A percentile compares a stretch with the other conserved stretches of the same genome.
Evolutionary conservation across 352 stramenopile species (phyloP).

Genomic region (Globisporangium takayamanum): DNA sequence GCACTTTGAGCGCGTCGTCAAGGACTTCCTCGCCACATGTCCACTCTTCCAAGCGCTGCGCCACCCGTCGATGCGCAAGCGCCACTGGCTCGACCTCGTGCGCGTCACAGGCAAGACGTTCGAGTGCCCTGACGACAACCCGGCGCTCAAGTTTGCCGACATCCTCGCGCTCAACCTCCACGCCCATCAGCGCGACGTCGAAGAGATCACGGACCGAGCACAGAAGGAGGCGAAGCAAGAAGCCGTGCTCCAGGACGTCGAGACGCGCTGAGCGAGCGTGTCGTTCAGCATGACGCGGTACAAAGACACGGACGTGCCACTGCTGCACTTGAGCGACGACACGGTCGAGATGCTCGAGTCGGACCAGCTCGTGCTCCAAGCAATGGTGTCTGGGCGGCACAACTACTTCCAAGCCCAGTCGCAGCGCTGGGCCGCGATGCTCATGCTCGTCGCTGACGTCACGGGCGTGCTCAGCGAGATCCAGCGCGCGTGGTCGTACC

Average conservation of each 20-base stretch:
- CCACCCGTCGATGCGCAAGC: slow-evolving; percentile 64
- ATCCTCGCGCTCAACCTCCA: slow-evolving; percentile 84
- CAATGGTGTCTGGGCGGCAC: slow-evolving; percentile 81
- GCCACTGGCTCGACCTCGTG: slow-evolving; percentile 71
- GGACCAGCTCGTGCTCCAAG: slow-evolving; percentile 92
- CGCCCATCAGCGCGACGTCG: slow-evolving; percentile 71
- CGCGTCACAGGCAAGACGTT: slow-evolving; percentile 47
- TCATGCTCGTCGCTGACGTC: slow-evolving; percentile 82
- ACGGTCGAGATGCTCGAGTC: slow-evolving; percentile 93
- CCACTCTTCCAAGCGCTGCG: slow-evolving; percentile 73
- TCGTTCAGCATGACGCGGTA: slow-evolving; percentile 82
- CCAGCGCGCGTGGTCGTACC: slow-evolving; percentile 93
- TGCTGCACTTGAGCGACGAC: slow-evolving; percentile 90
- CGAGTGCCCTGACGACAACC: slow-evolving; percentile 63
- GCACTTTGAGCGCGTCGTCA: slow-evolving; percentile 70
- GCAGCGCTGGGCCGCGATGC: slow-evolving; percentile 41
- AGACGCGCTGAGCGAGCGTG: slow-evolving; percentile 66
- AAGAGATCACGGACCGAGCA: slow-evolving; percentile 89
- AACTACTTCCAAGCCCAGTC: slow-evolving; percentile 67
- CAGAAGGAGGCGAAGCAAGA: slow-evolving; percentile 91
- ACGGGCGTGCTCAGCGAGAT: slow-evolving; percentile 89
- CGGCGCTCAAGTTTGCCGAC: slow-evolving; percentile 62
- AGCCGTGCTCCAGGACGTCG: slow-evolving; percentile 66
- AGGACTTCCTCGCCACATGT: slow-evolving; percentile 73
- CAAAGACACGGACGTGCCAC: slow-evolving; percentile 78